A percentile compares a stretch with the other conserved stretches of the same genome.
Evolutionary conservation across 2,329 filamentous ascomycete species (phyloP).

Genomic region (Fusarium tjaetaba): DNA sequence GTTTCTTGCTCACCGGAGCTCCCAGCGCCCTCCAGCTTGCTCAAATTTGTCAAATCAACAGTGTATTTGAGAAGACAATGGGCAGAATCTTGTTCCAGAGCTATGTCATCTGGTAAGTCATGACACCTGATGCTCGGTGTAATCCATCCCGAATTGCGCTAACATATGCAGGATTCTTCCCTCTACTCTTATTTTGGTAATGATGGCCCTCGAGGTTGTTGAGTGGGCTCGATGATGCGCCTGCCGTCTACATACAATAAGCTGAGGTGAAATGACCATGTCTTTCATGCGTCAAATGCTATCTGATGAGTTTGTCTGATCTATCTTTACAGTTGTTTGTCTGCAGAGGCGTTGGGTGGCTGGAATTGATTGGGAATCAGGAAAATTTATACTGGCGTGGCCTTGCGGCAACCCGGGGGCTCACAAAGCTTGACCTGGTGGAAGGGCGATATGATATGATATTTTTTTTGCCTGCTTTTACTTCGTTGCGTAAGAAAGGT

Average conservation of each 20-base stretch:
- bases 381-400: neutral
- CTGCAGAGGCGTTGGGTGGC: conserved; percentile 16
- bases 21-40: conserved; percentile 93
- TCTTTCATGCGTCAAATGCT: neutral
- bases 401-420: neutral
- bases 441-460: neutral
- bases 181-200: conserved; percentile 88
- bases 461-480: neutral
- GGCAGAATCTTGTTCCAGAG: conserved; percentile 93
- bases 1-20: conserved; percentile 93
- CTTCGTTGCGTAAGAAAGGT: neutral
- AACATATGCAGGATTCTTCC: conserved; percentile 79
- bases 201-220: conserved; percentile 90
- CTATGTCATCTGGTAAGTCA: conserved; percentile 79
- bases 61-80: conserved; percentile 95
- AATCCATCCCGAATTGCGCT: conserved; percentile 34
- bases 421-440: neutral
- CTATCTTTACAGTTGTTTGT: neutral
- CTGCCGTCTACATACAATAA: neutral
- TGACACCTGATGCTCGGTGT: conserved; percentile 22
- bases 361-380: neutral
- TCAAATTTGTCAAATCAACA: conserved; percentile 98
- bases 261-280: neutral
- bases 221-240: conserved; percentile 74
- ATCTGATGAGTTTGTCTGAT: neutral